Conservation (phyloP, 2,329 filamentous ascomycete species). For the Bisporella sp. region DNA sequence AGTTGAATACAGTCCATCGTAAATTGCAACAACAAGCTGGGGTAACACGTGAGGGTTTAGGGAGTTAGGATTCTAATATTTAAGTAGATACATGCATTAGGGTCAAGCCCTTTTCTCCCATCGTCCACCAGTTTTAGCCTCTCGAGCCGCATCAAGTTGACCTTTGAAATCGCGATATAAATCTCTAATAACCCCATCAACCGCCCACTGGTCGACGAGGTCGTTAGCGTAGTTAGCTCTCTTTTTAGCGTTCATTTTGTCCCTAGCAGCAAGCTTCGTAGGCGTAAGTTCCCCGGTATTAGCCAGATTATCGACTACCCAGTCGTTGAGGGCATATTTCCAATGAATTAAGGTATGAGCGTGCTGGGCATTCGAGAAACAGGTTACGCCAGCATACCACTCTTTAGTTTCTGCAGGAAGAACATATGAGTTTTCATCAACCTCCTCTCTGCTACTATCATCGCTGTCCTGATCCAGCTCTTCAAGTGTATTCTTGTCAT, state of each 20-base stretch:
- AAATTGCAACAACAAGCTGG: no score
- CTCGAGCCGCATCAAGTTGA: not conserved
- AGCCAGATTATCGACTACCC: slow-evolving; percentile 57
- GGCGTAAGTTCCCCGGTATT: slow-evolving; percentile 49
- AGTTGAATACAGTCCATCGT: no score
- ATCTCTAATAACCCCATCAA: slow-evolving; percentile 47
- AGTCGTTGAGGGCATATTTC: slow-evolving; percentile 67
- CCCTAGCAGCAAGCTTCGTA: slow-evolving; percentile 51
- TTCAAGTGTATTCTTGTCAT: slow-evolving; percentile 58
- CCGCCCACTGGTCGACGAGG: slow-evolving; percentile 59
- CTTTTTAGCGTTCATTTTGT: slow-evolving; percentile 53
- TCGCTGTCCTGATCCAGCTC: slow-evolving; percentile 45
- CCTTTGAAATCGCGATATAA: slow-evolving; percentile 62
- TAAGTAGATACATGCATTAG: no score
- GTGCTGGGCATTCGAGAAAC: slow-evolving; percentile 58
- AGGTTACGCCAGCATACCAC: slow-evolving; percentile 48
- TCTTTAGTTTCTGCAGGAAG: slow-evolving; percentile 37
- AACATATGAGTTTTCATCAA: slow-evolving; percentile 39
- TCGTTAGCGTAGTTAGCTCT: slow-evolving; percentile 52
- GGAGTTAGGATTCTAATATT: no score
- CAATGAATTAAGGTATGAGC: slow-evolving; percentile 70
- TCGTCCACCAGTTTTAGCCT: not conserved
- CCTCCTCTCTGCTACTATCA: slow-evolving; percentile 24
- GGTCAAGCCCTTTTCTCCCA: not conserved
- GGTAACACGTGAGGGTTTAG: no score